phyloP scores from a whole-genome alignment of 2,329 filamentous ascomycete species.

The Nemania sp. region DNA sequence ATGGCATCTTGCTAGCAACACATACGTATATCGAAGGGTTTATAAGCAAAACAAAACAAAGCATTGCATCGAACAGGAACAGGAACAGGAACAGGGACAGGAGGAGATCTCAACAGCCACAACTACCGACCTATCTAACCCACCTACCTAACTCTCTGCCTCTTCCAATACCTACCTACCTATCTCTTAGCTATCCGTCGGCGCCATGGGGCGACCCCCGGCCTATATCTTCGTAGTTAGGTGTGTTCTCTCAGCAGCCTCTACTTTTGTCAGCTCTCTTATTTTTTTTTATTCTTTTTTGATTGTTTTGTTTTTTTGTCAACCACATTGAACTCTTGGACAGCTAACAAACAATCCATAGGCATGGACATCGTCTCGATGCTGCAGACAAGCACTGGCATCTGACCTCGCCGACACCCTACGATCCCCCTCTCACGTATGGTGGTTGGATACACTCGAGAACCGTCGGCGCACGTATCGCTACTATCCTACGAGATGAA shows the following conservation, averaged over 20 bases:
- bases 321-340: too few relatives aligned
- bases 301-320: neutral
- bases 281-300: neutral
- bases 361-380: constrained; percentile 94
- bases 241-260: constrained; percentile 49
- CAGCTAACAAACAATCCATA: constrained; percentile 47
- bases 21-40: neutral
- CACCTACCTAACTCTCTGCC: too few relatives aligned
- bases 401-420: constrained; percentile 89
- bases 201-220: constrained; percentile 60
- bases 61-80: too few relatives aligned
- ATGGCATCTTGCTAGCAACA: too few relatives aligned
- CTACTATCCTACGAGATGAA: constrained; percentile 72
- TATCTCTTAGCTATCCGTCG: neutral
- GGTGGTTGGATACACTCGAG: constrained; percentile 91
- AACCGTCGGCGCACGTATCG: constrained; percentile 84
- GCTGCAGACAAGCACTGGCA: constrained; percentile 97
- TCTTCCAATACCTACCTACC: too few relatives aligned
- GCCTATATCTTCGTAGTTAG: constrained; percentile 64
- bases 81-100: too few relatives aligned
- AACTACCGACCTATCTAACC: too few relatives aligned
- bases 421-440: constrained; percentile 95
- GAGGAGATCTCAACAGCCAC: too few relatives aligned
- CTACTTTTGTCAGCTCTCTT: neutral
- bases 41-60: too few relatives aligned